phyloP scores from a whole-genome alignment of 163 green algal species.

The Scenedesmus sp. region DNA sequence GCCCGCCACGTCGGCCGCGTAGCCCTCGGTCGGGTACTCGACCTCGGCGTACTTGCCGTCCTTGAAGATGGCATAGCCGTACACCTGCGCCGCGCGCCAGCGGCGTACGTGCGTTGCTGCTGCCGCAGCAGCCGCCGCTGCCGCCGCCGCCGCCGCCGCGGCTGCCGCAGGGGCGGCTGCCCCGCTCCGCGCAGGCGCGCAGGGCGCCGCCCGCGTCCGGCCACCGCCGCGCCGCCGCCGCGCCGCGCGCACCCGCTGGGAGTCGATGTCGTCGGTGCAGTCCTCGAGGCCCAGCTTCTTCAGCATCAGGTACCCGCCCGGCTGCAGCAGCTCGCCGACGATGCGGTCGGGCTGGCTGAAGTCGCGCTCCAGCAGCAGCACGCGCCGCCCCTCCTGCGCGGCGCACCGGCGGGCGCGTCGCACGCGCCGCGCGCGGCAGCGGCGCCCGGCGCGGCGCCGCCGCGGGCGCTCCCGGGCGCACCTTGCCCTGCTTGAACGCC shows the following conservation, averaged over 20 bases:
- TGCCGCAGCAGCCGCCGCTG: background rate
- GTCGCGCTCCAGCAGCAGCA: conserved; percentile 95
- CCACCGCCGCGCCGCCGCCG: too few relatives aligned
- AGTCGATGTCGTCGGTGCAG: conserved; percentile 89
- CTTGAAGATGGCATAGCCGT: conserved; percentile 97
- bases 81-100: conserved; percentile 68
- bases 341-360: conserved; percentile 95
- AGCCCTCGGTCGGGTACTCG: conserved; percentile 86
- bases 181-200: too few relatives aligned
- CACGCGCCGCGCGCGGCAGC: background rate
- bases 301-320: conserved; percentile 93
- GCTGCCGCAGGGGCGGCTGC: background rate
- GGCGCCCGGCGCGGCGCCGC: too few relatives aligned
- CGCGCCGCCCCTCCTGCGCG: conserved; percentile 74
- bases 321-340: conserved; percentile 97
- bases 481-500: conserved; percentile 81
- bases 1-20: conserved; percentile 78
- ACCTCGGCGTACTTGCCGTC: conserved; percentile 78
- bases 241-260: conserved; percentile 74
- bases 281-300: conserved; percentile 88
- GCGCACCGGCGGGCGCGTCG: background rate
- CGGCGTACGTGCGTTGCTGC: background rate
- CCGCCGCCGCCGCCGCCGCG: background rate
- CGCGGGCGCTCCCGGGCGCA: conserved; percentile 29
- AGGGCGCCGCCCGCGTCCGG: too few relatives aligned